Evolutionary conservation across 352 stramenopile species (phyloP), one percentile per base, ranked within the genome.

Genomic region (Albugo candida): DNA sequence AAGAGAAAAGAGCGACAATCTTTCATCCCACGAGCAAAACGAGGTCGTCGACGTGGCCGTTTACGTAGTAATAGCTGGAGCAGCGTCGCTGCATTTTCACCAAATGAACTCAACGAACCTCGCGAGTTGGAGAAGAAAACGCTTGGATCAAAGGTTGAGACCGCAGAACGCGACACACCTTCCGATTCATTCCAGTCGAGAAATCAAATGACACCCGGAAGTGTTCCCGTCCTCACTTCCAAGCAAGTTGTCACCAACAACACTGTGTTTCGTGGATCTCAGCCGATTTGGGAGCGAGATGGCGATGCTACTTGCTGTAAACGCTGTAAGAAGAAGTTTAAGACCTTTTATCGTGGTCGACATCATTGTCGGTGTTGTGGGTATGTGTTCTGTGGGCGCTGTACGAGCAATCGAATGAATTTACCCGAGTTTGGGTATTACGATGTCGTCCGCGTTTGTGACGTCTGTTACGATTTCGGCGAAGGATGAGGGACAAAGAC

Each of bases 291-390:
- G 77, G 77, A 91, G 44, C 69, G 70, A 24, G 74, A 91, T 43
- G 73, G 71, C 43, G 77, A 91, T 41, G 77, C 77, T 4, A 60
- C 77, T 5, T 87, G 74, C 55, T 91, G 77, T 58, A 87, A 91
- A 57, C 71, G 73, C 2, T 91, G 77, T 64, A 91, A 91, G 55
- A 91, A 91, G 55, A 87, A 87, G 49, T 91, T 91, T 53, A 91
- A 87, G 53, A 65, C 77, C 6, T 64, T 91, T 11, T 65, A 85
- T 20, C 77, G 77, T 24, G 83, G 77, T 35, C 71, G 77, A 11
- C 77, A 89, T 45, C 77, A 89, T 42, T 89, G 77, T 18, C 71
- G 77, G 36, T 89, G 77, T 51, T 89, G 77, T 44, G 77, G 77
- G 4, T 89, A 86, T 50, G 74, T 89, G 20, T 89, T 89, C 45